Base-by-base conservation (phyloP, 2,329 filamentous ascomycete genomes). In the Microdochium bolleyi region DNA sequence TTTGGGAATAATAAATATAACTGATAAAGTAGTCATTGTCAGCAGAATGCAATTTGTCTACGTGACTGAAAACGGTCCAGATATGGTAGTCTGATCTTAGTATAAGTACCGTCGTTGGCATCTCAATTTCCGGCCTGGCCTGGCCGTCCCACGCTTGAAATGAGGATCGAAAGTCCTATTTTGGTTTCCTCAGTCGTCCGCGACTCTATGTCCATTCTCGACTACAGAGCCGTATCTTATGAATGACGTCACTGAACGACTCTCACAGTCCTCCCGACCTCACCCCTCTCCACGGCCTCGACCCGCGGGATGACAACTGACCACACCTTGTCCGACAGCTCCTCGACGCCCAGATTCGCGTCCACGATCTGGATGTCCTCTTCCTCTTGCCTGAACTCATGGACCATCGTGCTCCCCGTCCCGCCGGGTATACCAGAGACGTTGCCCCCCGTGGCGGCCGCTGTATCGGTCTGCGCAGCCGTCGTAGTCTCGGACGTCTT, bases 321-420 rank as follows among this genome's bases (percentile, higher is more conserved):
- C 81, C 80, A 84, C 24, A 86, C 71, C 60, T 73, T 72, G 53
- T 77, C 75, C 5, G 73, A 73, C 7, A 86, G 80, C 54, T 78
- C 81, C 49, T 83, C 80, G 1, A 82, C 73, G 2, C 69, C 74
- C 1, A 72, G 66, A 0, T 78, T 76, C 2, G 80, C 81, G 62
- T 82, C 75, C 10, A 81, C 70, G 3, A 83, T 75, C 41, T 74
- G 69, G 46, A 82, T 67, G 54, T 81, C 77, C 66, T 79, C 74
- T 60, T 75, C 74, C 61, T 77, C 74, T 64, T 79, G 74, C 53
- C 63, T 65, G 57, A 77, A 77, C 58, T 64, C 57, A 38, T 61
- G 52, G 3, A 54, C 55, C 7, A 63, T 59, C 22, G 55, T 53
- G 9, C 49, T 54, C 19, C 46, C 54, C 2, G 51, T 52, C 24